Base-by-base conservation (phyloP, 768 basidiomycete genomes). In the Tricholoma saponaceum region DNA sequence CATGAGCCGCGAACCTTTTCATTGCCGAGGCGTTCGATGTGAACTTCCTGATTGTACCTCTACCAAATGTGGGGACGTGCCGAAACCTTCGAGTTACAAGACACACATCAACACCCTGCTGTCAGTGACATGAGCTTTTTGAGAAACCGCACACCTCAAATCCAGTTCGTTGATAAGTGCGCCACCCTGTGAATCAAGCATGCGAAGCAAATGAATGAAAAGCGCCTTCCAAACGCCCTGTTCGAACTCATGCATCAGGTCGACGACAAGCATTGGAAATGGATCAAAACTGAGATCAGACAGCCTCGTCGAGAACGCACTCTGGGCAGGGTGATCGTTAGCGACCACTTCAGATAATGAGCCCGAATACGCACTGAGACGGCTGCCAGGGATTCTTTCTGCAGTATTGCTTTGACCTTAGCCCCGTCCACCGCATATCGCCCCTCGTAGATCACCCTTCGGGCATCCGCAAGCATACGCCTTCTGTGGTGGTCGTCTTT, bases 201-300 rank as follows among this genome's bases (percentile, higher is more conserved):
- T 65, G 0, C 69, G 68, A 9, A 76, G 65, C 1, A 77, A 66
- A 44, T 78, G 76, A 0, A 55, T 67, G 10, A 76, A 63, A 0
- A 74, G 37, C 1, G 64, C 61, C 49, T 75, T 77, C 72, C 73
- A 77, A 4, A 73, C 67, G 0, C 76, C 74, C 0, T 75, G 58
- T 44, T 76, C 72, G 51, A 74, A 60, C 57, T 77, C 75, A 52
- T 77, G 76, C 62, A 78, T 62, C 3, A 74, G 54, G 52, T 78
- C 75, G 16, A 71, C 65, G 0, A 70, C 68, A 0, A 74, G 57
- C 35, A 73, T 58, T 3, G 16, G 22, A 51, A 67, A 72, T 2
- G 72, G 46, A 30, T 74, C 57, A 43, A 73, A 64, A 7, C 58
- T 10, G 13, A 28, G 4, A 8, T n/a, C 16, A 4, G 20, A 25